These are phyloP conservation scores for Sporothrix mexicana DNA, from an alignment of 2,329 filamentous ascomycete genomes.

Conservation along the genomic window DNA sequence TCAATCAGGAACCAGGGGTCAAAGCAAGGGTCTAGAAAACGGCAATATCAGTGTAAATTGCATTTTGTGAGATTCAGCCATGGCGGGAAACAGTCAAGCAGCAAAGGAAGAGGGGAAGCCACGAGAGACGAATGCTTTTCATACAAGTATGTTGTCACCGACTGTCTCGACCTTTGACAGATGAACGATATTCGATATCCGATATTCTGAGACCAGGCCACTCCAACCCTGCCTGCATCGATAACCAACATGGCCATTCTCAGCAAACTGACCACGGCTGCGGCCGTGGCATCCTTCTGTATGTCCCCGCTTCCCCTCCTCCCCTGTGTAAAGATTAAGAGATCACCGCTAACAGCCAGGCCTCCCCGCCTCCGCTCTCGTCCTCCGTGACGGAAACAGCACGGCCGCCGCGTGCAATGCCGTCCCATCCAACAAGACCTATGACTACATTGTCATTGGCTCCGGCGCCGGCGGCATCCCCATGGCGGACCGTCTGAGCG, in stretches of 20 bases:
- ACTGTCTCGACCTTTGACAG: too few species aligned
- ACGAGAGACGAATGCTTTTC: too few species aligned
- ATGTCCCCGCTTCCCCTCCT: not conserved
- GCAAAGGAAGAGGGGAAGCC: not conserved
- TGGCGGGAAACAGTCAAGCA: not conserved
- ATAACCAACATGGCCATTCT: conserved; percentile 17
- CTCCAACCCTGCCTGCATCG: too few species aligned
- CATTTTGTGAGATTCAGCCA: not conserved
- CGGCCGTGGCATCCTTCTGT: conserved; percentile 25
- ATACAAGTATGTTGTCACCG: too few species aligned
- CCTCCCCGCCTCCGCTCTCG: not conserved
- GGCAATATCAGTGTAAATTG: not conserved
- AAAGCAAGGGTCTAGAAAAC: not conserved
- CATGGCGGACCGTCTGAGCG: conserved; percentile 67
- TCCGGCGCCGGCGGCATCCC: conserved; percentile 66
- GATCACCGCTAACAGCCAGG: not conserved
- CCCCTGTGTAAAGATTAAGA: not conserved
- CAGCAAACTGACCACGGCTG: conserved; percentile 17
- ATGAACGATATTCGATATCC: too few species aligned
- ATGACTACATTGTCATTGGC: conserved; percentile 69
- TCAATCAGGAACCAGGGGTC: conserved; percentile 16
- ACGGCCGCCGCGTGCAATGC: not conserved
- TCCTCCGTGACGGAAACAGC: conserved; percentile 16
- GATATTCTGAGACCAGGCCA: too few species aligned
- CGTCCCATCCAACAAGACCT: conserved; percentile 40